phyloP scores from a whole-genome alignment of 371 early-diverging fungal genomes.

The Globomyces sp. region DNA sequence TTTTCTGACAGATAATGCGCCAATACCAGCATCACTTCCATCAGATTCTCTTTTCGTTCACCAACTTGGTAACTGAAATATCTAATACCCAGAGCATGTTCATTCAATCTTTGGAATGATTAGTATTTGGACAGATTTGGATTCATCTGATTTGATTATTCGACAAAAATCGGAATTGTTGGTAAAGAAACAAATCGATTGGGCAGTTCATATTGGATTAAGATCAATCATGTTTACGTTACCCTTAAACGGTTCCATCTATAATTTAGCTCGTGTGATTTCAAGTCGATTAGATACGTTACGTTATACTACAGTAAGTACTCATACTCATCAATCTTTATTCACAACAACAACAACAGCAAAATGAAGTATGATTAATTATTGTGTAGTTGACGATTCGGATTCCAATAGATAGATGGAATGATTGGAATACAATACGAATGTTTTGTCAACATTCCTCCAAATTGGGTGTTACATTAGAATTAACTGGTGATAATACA shows the following conservation, averaged over 20 bases:
- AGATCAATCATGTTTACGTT: not conserved
- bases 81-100: conserved; percentile 11
- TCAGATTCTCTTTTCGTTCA: too few species aligned
- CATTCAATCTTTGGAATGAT: conserved; percentile 53
- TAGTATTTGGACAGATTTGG: conserved; percentile 63
- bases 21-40: conserved; percentile 5
- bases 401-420: conserved; percentile 1
- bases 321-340: too few species aligned
- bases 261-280: conserved; percentile 62
- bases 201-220: conserved; percentile 68
- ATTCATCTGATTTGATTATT: conserved; percentile 49
- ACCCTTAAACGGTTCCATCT: conserved; percentile 17
- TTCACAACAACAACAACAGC: too few species aligned
- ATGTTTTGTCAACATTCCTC: not conserved
- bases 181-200: conserved; percentile 67
- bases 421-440: conserved; percentile 5
- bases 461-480: conserved; percentile 53
- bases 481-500: conserved; percentile 60
- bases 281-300: too few species aligned
- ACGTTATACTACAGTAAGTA: too few species aligned
- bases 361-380: too few species aligned
- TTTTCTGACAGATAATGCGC: not conserved
- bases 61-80: not conserved
- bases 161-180: conserved; percentile 62
- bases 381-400: not conserved